Base-by-base conservation (phyloP, 306 rosid genomes). In the Morella rubra region DNA sequence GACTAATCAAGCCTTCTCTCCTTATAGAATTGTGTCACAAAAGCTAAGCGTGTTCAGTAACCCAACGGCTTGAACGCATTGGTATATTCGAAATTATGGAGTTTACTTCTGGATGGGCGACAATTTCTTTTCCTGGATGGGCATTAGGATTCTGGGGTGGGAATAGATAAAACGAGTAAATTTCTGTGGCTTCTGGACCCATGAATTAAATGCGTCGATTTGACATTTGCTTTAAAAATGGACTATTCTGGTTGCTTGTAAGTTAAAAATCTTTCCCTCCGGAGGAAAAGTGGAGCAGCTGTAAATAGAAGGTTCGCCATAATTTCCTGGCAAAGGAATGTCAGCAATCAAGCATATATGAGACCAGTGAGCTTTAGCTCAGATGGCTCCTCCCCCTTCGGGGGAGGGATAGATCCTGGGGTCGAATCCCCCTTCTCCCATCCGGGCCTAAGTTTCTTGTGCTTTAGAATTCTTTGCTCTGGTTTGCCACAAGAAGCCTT, bases 111-210 rank as follows among this genome's bases (percentile, higher is more conserved):
- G 49, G 27, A 44, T 44, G 52, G 50, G 72, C 37, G 27, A 19
- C 18, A 7, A 20, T 44, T 10, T 11, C 18, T 45, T 68, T 10
- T 9, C 1, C 11, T 41, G 50, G 16, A 16, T 15, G 41, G 16
- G 50, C 18, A 16, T 15, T 42, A 66, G 7, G 47, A 6, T 66
- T 40, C 13, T 15, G 14, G 7, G 53, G 20, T 44, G 72, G 52
- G 9, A 15, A 68, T n/a, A 10, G 40, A 68, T 8, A 7, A 44
- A 66, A 42, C 18, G 18, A 42, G 71, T 40, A 66, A 40, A 4
- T 66, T 41, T 8, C 15, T 66, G 50, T 66, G 42, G 67, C 44
- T 61, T 60, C 67, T 27, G 24, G 69, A 64, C 46, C 69, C 40
- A n/a, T 1, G 54, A 22, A 66, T 19, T 44, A 18, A 68, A 19